Evolutionary conservation across 2,329 filamentous ascomycete genomes (phyloP).

Genomic region (Fusarium algeriense): DNA sequence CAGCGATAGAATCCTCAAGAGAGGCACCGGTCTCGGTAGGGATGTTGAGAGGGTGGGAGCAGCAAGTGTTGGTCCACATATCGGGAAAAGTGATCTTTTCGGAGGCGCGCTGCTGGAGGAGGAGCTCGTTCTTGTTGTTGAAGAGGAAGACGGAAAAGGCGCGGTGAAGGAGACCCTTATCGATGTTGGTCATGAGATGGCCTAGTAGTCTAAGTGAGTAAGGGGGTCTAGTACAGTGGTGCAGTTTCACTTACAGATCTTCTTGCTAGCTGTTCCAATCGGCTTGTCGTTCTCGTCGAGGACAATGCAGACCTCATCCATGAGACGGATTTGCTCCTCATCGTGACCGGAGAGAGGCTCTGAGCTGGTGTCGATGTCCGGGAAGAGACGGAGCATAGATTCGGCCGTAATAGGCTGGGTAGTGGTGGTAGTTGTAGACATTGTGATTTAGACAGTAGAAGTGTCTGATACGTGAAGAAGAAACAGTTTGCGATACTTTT

Average conservation of each 20-base stretch:
- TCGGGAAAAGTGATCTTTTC: slow-evolving; percentile 99
- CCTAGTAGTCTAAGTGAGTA: slow-evolving; percentile 63
- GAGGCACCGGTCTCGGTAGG: slow-evolving; percentile 90
- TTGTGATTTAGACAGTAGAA: slow-evolving; percentile 30
- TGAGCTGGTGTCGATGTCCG: slow-evolving; percentile 79
- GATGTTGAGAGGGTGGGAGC: slow-evolving; percentile 94
- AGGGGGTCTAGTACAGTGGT: background rate
- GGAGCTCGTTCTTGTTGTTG: slow-evolving; percentile 89
- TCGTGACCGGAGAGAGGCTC: slow-evolving; percentile 90
- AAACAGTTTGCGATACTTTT: background rate
- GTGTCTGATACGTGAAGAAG: background rate
- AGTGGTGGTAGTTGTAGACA: slow-evolving; percentile 55
- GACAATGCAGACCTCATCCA: slow-evolving; percentile 99
- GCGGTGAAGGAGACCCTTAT: slow-evolving; percentile 94
- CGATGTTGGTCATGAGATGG: slow-evolving; percentile 99
- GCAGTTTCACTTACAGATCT: slow-evolving; percentile 78
- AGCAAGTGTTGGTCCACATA: slow-evolving; percentile 99
- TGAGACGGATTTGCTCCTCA: slow-evolving; percentile 95
- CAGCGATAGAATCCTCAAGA: slow-evolving; percentile 81
- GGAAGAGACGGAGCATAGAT: slow-evolving; percentile 88
- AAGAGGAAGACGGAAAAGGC: slow-evolving; percentile 99
- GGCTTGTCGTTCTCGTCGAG: slow-evolving; percentile 91
- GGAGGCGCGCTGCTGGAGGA: slow-evolving; percentile 92
- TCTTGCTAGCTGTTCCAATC: slow-evolving; percentile 98
- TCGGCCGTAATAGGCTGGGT: slow-evolving; percentile 81